These are phyloP conservation scores for Geotrichum klebahnii DNA, from an alignment of 1,139 yeast genomes.

Conservation along the genomic window DNA sequence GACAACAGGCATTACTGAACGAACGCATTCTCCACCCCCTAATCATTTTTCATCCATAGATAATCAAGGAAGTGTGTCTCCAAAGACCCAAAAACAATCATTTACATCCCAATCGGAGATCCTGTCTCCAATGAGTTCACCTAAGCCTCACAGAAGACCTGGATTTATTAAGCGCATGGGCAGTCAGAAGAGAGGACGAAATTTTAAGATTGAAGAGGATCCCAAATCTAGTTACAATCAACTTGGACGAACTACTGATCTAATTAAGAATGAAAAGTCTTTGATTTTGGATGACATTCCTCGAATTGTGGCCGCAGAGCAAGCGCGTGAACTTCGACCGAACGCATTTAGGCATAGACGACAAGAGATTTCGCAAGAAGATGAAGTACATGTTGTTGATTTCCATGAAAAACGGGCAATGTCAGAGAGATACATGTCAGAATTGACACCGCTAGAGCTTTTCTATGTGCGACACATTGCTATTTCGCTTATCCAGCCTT, in stretches of 20 bases:
- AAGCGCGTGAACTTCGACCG: conserved; percentile 69
- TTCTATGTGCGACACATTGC: conserved; percentile 65
- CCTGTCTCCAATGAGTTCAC: not conserved
- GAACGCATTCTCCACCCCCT: too few species aligned
- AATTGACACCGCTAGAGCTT: conserved; percentile 58
- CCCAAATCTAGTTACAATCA: conserved; percentile 38
- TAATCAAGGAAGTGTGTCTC: too few species aligned
- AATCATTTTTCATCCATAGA: too few species aligned
- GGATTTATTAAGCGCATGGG: conserved; percentile 19
- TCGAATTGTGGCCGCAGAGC: conserved; percentile 93
- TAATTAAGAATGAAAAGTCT: conserved; percentile 75
- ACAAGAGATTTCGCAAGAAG: conserved; percentile 27
- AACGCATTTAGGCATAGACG: conserved; percentile 24
- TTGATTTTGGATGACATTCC: conserved; percentile 94
- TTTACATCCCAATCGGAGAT: not conserved
- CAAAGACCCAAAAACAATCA: not conserved
- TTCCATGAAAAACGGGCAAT: conserved; percentile 22
- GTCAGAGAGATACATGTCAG: conserved; percentile 56
- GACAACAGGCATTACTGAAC: too few species aligned
- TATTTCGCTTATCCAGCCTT: conserved; percentile 52
- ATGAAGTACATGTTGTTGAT: conserved; percentile 25
- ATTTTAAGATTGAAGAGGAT: conserved; percentile 45
- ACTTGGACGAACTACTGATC: conserved; percentile 54
- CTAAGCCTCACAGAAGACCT: conserved; percentile 9
- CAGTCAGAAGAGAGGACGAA: conserved; percentile 20